phyloP scores from a whole-genome alignment of 441 rosid genomes.

The Aleurites moluccanus region DNA sequence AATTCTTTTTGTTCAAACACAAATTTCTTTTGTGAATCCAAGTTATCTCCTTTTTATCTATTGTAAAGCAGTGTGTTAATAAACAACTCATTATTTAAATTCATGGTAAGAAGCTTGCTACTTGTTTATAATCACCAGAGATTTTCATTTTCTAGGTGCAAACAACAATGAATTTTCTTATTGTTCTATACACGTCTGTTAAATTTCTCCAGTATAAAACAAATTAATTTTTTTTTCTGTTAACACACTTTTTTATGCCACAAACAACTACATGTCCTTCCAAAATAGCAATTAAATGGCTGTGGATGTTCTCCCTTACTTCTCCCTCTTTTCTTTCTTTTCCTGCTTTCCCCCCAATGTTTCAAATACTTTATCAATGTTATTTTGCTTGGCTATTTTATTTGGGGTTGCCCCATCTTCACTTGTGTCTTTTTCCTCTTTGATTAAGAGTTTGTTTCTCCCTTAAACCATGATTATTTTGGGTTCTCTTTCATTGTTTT shows the following conservation, averaged over 20 bases:
- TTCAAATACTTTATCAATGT: background rate
- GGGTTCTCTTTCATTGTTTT: background rate
- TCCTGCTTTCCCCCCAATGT: too few relatives aligned
- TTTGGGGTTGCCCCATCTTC: background rate
- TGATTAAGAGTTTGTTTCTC: background rate
- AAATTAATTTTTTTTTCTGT: background rate
- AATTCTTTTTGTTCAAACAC: background rate
- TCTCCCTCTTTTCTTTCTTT: background rate
- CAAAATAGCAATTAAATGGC: background rate
- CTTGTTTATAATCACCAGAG: background rate
- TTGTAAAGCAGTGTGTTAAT: background rate
- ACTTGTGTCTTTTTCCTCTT: conserved; percentile 2
- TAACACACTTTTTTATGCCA: background rate
- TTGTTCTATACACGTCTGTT: background rate
- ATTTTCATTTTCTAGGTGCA: conserved; percentile 9
- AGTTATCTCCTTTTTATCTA: background rate
- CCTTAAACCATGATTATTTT: background rate
- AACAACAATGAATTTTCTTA: background rate
- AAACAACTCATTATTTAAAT: background rate
- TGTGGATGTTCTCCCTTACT: background rate
- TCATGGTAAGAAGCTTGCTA: background rate
- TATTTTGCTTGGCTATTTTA: background rate
- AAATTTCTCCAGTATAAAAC: background rate
- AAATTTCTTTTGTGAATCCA: background rate
- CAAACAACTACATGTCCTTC: background rate